A percentile compares a stretch with the other conserved stretches of the same genome.
These are phyloP conservation scores for Diplodia mutila DNA, from an alignment of 2,329 filamentous ascomycete genomes.

Conservation along the genomic window DNA sequence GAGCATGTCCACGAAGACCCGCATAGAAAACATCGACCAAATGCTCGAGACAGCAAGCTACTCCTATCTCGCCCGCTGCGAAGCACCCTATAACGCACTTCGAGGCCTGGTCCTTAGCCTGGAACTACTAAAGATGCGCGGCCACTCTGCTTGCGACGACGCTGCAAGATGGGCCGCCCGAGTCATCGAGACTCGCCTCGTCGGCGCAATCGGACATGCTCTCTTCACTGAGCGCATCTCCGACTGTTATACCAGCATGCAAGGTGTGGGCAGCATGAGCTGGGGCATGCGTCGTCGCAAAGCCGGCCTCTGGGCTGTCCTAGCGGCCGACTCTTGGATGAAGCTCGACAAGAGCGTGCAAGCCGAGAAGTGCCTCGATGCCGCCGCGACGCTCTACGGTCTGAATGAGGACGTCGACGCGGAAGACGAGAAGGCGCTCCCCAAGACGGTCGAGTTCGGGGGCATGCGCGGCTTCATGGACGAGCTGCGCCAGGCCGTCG, in stretches of 20 bases:
- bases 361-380: constrained; percentile 75
- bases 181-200: constrained; percentile 72
- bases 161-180: constrained; percentile 83
- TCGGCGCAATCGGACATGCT: constrained; percentile 76
- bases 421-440: constrained; percentile 3
- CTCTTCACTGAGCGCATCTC: constrained; percentile 85
- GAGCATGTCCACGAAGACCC: constrained; percentile 69
- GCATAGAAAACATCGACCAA: constrained; percentile 79
- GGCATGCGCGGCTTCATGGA: constrained; percentile 67
- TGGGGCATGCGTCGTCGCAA: constrained; percentile 79
- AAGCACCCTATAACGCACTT: constrained; percentile 76
- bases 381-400: constrained; percentile 61
- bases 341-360: constrained; percentile 75
- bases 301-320: constrained; percentile 84
- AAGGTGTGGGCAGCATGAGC: constrained; percentile 65
- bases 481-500: constrained; percentile 67
- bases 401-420: constrained; percentile 9
- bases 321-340: constrained; percentile 84
- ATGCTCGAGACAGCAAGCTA: constrained; percentile 91
- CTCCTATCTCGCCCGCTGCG: constrained; percentile 86
- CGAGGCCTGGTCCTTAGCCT: constrained; percentile 75
- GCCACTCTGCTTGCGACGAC: constrained; percentile 79
- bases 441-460: constrained; percentile 48
- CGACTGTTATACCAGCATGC: constrained; percentile 77
- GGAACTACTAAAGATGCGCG: constrained; percentile 81